Conservation (phyloP, 768 basidiomycete species). For the Leccinum aurantiacum region DNA sequence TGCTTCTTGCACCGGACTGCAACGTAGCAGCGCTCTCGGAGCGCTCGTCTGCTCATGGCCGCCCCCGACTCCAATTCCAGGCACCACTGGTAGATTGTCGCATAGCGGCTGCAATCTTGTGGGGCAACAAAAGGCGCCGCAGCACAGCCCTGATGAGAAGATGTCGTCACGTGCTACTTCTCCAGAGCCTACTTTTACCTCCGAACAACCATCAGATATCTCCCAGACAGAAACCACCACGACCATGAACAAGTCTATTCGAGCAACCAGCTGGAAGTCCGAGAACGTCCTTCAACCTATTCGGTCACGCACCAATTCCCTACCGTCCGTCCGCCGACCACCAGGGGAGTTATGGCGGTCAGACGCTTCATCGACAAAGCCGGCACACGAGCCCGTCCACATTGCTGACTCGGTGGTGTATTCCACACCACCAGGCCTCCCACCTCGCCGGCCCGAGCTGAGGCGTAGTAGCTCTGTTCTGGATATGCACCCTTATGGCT, state of each 20-base stretch:
- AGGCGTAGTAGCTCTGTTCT: conserved; percentile 10
- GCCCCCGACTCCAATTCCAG: conserved; percentile 9
- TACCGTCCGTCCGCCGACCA: conserved; percentile 21
- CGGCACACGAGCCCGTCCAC: conserved; percentile 1
- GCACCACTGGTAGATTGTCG: neutral
- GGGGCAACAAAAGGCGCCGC: conserved; percentile 9
- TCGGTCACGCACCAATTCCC: conserved; percentile 11
- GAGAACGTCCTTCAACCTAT: conserved; percentile 22
- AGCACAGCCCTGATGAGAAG: conserved; percentile 10
- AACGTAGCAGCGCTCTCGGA: conserved; percentile 5
- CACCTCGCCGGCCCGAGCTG: conserved; percentile 10
- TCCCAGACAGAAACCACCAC: neutral
- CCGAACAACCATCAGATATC: conserved; percentile 5
- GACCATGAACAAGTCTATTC: conserved; percentile 8
- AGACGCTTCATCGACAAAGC: conserved; percentile 9
- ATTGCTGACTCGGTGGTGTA: neutral
- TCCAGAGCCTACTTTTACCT: conserved; percentile 12
- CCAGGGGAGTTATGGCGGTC: conserved; percentile 22
- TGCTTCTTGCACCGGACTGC: conserved; percentile 9
- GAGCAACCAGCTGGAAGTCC: conserved; percentile 17
- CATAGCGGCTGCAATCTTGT: neutral
- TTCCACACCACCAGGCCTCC: conserved; percentile 25
- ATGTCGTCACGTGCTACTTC: conserved; percentile 10
- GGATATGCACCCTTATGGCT: conserved; percentile 6
- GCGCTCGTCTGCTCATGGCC: conserved; percentile 27